These are phyloP conservation scores for Selenicereus undatus DNA, from an alignment of 148 eudicot genomes.

Conservation along the genomic window DNA sequence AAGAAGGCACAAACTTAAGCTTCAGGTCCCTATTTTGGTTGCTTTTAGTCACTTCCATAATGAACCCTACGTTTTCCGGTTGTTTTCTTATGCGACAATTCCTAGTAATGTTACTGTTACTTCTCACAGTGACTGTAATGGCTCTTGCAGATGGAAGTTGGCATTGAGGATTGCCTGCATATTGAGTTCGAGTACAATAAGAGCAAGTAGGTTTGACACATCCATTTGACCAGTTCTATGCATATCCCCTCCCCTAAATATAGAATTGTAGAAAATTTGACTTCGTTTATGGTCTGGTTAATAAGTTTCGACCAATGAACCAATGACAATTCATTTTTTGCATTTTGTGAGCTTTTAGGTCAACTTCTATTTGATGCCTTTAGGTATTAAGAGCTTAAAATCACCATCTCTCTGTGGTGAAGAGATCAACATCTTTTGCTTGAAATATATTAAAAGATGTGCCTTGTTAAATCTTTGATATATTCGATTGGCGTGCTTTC, in stretches of 20 bases:
- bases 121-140: conserved; percentile 11
- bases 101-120: neutral
- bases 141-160: conserved; percentile 90
- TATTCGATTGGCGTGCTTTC: neutral
- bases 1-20: neutral
- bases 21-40: neutral
- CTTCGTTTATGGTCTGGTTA: neutral
- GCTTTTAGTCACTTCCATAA: neutral
- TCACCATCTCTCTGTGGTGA: neutral
- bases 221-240: neutral
- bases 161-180: conserved; percentile 96
- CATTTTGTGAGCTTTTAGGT: neutral
- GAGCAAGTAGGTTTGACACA: conserved; percentile 72
- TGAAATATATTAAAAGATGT: neutral
- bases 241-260: neutral
- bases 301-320: neutral
- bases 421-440: neutral
- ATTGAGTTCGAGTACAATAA: conserved; percentile 98
- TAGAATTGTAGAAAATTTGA: neutral
- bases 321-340: neutral
- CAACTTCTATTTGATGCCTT: neutral
- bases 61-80: neutral
- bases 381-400: neutral
- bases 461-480: neutral
- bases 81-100: neutral